A percentile compares a stretch with the other conserved stretches of the same genome.
Conservation (phyloP, 1,139 yeast genomes). For the Scheffersomyces insectosa region DNA sequence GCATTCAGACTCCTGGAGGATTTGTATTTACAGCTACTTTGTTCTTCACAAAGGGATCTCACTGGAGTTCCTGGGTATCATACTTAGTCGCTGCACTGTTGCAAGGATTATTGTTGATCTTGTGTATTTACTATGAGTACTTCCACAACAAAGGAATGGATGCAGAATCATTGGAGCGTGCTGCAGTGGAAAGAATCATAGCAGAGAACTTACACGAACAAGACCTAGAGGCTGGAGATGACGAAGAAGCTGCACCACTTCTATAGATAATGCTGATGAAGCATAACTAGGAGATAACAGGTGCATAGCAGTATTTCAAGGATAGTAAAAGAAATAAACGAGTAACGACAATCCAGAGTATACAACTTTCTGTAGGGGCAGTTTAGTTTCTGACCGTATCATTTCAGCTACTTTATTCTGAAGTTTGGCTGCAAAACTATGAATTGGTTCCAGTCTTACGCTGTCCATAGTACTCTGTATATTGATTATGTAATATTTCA, state of each 20-base stretch:
- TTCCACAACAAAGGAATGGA: constrained; percentile 26
- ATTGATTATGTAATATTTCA: no score
- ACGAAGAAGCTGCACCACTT: not conserved
- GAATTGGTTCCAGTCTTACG: no score
- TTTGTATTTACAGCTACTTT: constrained; percentile 72
- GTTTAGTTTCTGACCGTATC: no score
- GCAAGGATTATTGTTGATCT: constrained; percentile 54
- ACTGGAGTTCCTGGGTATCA: constrained; percentile 88
- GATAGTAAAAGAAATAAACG: no score
- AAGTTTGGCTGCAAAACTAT: no score
- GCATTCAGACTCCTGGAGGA: constrained; percentile 90
- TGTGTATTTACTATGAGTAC: constrained; percentile 53
- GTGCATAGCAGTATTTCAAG: no score
- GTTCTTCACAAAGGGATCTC: constrained; percentile 70
- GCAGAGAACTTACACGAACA: constrained; percentile 22
- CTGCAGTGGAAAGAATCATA: constrained; percentile 34
- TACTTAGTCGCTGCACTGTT: constrained; percentile 70
- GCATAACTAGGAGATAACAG: no score
- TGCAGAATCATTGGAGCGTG: constrained; percentile 33
- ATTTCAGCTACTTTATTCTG: no score
- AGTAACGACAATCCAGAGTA: no score
- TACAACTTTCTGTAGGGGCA: no score
- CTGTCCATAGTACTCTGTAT: no score
- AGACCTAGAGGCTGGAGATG: not conserved
- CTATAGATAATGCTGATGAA: not conserved